These are phyloP conservation scores for Boletus pseudopeckii DNA, from an alignment of 768 basidiomycete genomes.

Conservation along the genomic window DNA sequence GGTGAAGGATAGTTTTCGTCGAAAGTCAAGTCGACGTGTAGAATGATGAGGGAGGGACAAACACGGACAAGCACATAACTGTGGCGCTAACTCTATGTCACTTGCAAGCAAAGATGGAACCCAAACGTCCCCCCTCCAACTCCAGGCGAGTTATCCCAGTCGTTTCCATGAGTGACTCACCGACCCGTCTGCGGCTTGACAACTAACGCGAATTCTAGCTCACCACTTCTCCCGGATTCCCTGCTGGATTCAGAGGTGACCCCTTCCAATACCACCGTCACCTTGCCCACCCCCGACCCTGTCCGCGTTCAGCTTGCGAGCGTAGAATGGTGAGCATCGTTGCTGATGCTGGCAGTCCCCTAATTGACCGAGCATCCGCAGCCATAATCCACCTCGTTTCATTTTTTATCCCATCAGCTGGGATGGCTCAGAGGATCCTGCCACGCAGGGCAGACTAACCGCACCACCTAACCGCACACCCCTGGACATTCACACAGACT, in stretches of 20 bases:
- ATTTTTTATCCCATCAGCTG: constrained; percentile 28
- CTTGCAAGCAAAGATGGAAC: background rate
- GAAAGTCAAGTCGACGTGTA: constrained; percentile 30
- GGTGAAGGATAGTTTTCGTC: constrained; percentile 25
- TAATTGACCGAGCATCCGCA: background rate
- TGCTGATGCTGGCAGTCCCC: background rate
- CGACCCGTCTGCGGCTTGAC: no score
- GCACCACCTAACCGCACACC: background rate
- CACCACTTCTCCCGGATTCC: background rate
- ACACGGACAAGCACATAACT: constrained; percentile 17
- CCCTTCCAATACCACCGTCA: constrained; percentile 26
- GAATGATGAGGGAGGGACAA: constrained; percentile 10
- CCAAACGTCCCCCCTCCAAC: background rate
- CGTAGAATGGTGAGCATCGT: constrained; percentile 13
- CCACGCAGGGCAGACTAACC: constrained; percentile 23
- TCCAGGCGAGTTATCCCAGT: background rate
- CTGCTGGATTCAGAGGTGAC: constrained; percentile 5
- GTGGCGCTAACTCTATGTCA: background rate
- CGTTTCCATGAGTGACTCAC: background rate
- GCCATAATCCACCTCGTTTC: constrained; percentile 19
- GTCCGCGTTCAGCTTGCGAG: constrained; percentile 14
- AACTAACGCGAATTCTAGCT: background rate
- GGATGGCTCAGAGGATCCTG: constrained; percentile 19
- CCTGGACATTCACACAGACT: background rate
- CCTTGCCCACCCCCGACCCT: constrained; percentile 27